Base-by-base conservation (phyloP, 2,329 filamentous ascomycete genomes). In the Phaeomoniella chlamydospora region DNA sequence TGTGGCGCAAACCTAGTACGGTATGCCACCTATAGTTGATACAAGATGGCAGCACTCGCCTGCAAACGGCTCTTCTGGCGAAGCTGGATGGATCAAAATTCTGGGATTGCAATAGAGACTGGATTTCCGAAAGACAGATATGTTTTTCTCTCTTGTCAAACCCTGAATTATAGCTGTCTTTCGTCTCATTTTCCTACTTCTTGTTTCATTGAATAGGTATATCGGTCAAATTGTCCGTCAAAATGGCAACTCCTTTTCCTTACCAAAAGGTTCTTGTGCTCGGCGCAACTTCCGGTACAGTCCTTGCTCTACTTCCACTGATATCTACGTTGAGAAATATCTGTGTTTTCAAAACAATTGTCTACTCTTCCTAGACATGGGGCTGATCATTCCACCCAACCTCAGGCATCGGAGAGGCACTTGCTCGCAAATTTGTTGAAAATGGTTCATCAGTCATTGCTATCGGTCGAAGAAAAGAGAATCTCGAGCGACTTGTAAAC, bases 251-350 rank as follows among this genome's bases (percentile, higher is more conserved):
- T 9, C 14, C 57, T 41, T 54, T 65, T 39, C 50, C 51, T 26
- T 71, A 70, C 54, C 65, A 64, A 43, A 68, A 70, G 49, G 57
- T 69, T 14, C 59, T 72, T 5, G 50, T 73, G 17, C 53, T 72
- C 6, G 69, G 70, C n/a, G 69, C 68, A 26, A 59, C 56, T 4
- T 54, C 52, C 17, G 43, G 43, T 45, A 40, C 18, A 35, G 14
- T 18, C 15, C 15, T 29, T 10, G 13, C 15, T 13, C 10, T 32
- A 10, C 30, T 17, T 32, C 30, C 15, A 6, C 6, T 15, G 6
- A 17, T 14, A 13, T 29, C 13, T 13, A 9, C 14, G 30, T 14
- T 13, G 30, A 14, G n/a, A 32, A 32, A 6, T 32, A 17, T 14
- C 30, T 10, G 9, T 9, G 9, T 14, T 14, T 10, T 13, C 15